Base-by-base conservation (phyloP, 2,329 filamentous ascomycete species). In the Elsinoe australis region DNA sequence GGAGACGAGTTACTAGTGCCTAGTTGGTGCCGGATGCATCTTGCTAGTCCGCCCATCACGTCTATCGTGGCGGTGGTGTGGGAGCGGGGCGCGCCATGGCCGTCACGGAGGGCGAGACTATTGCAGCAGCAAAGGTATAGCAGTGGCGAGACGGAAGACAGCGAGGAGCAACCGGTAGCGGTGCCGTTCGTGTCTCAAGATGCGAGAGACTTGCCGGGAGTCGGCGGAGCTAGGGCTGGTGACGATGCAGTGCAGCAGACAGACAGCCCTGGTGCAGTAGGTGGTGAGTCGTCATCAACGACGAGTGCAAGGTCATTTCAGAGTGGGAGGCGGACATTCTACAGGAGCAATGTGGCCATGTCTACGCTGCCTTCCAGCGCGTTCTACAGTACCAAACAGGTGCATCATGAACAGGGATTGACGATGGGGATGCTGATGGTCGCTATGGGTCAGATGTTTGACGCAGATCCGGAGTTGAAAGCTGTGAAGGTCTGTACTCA, bases 401-500 rank as follows among this genome's bases (percentile, higher is more conserved):
- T 44, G 24, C n/a, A 12, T 3, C 24, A 44, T 21, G 39, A 44
- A 15, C 15, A 14, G 3, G 44, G 44, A 18, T 6, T 47, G 44
- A 47, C 44, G 32, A 47, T 47, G 44, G 44, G 31, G 3, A 24
- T 47, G 44, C 10, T 47, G 21, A 36, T 47, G 44, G 44, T 29
- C 15, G 44, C 44, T 24, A 19, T 47, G 8, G 44, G 44, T 14
- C 21, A 47, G 12, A 58, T 68, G 39, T 69, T 66, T 47, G 49
- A 8, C 2, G 44, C 5, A 22, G 44, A 47, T 26, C 5, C 5
- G 19, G 7, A 12, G 18, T 21, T 47, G 29, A 34, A 47, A 31
- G 44, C 44, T 24, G 44, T 47, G 18, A 47, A 36, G 31, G 24
- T 47, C 12, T 47, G 31, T 35, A 47, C 44, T 17, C 39, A 44